These are phyloP conservation scores for Eucalyptus microcorys DNA, from an alignment of 345 rosid species.

Conservation along the genomic window DNA sequence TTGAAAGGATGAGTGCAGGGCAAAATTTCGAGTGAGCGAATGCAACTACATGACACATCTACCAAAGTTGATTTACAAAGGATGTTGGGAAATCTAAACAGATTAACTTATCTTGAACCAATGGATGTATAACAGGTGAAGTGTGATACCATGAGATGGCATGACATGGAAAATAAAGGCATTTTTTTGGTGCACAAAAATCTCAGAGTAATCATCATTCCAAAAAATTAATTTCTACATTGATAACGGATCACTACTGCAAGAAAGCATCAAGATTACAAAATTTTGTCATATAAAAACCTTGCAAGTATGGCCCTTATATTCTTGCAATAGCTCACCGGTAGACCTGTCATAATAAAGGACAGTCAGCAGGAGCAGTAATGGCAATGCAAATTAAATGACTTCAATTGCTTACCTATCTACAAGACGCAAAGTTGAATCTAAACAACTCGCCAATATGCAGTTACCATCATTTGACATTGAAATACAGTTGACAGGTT, in stretches of 20 bases:
- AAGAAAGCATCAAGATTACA: not conserved
- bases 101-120: not conserved
- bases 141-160: not conserved
- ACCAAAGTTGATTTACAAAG: not conserved
- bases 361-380: not conserved
- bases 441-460: slow-evolving; percentile 80
- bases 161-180: not conserved
- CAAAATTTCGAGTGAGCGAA: not conserved
- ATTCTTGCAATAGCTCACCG: slow-evolving; percentile 87
- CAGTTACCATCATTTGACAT: slow-evolving; percentile 90
- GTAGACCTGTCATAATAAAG: slow-evolving; percentile 38
- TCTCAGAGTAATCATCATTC: not conserved
- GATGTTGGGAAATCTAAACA: not conserved
- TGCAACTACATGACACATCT: not conserved
- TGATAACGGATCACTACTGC: not conserved
- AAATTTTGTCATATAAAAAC: slow-evolving; percentile 25
- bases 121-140: not conserved
- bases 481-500: slow-evolving; percentile 90
- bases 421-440: slow-evolving; percentile 76
- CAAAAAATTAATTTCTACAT: not conserved
- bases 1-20: not conserved
- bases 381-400: not conserved
- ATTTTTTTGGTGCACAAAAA: not conserved
- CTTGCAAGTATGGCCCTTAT: slow-evolving; percentile 88
- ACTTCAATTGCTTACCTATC: slow-evolving; percentile 40